Percentiles rank a stretch among this genome's conserved stretches.
These are phyloP conservation scores for Apiospora malaysiana DNA, from an alignment of 2,329 filamentous ascomycete species.

Conservation along the genomic window DNA sequence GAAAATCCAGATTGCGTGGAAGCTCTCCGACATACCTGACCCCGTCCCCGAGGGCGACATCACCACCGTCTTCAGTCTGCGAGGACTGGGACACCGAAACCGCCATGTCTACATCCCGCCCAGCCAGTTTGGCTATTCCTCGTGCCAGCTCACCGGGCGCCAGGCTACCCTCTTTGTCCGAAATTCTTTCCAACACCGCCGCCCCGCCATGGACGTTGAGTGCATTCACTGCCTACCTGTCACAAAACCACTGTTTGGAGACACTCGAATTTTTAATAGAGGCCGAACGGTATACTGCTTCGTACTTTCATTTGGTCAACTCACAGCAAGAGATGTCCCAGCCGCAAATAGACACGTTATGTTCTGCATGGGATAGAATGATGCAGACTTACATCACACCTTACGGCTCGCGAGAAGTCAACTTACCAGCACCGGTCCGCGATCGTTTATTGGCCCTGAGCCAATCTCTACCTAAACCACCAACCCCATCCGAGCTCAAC, in stretches of 20 bases:
- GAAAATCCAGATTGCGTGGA: conserved; percentile 52
- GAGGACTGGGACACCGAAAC: conserved; percentile 51
- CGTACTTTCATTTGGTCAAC: conserved; percentile 52
- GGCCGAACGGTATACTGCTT: conserved; percentile 79
- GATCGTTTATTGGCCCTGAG: conserved; percentile 72
- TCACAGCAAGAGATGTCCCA: conserved; percentile 48
- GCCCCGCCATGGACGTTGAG: conserved; percentile 87
- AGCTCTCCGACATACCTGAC: conserved; percentile 51
- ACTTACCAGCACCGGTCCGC: conserved; percentile 84
- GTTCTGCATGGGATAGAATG: conserved; percentile 84
- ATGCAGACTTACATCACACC: conserved; percentile 90
- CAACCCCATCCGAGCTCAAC: conserved; percentile 76
- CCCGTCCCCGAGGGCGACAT: conserved; percentile 48
- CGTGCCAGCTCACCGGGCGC: conserved; percentile 45
- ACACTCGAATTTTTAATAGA: conserved; percentile 97
- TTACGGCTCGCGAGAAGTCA: conserved; percentile 85
- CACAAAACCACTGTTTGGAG: conserved; percentile 95
- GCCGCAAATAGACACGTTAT: conserved; percentile 68
- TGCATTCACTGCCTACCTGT: conserved; percentile 95
- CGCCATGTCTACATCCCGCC: conserved; percentile 55
- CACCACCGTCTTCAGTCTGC: conserved; percentile 52
- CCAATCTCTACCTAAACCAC: conserved; percentile 62
- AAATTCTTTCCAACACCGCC: conserved; percentile 87
- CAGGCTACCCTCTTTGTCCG: conserved; percentile 73
- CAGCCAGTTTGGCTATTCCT: conserved; percentile 53